Percentiles rank a stretch among this genome's conserved stretches.
Conservation (phyloP, 1,284 basidiomycete species). For the Rugosomyces carneus region DNA sequence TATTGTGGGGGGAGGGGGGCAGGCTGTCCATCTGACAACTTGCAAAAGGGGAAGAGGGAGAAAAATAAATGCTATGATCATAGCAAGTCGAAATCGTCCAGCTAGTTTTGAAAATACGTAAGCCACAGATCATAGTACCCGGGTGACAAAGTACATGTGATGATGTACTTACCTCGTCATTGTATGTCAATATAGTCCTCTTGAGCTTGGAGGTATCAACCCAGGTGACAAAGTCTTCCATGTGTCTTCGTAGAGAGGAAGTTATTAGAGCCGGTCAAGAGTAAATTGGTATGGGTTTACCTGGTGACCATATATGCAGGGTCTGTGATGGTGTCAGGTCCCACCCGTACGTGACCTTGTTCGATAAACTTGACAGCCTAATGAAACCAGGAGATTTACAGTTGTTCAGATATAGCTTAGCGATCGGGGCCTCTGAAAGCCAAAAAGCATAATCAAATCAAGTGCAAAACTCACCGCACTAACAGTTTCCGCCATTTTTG, state of each 20-base stretch:
- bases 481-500: slow-evolving; percentile 95
- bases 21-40: background rate
- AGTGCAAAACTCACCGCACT: slow-evolving; percentile 65
- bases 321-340: slow-evolving; percentile 93
- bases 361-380: slow-evolving; percentile 97
- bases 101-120: slow-evolving; percentile 37
- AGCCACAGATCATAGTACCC: slow-evolving; percentile 7
- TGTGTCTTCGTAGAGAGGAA: slow-evolving; percentile 55
- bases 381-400: background rate
- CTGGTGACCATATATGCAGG: slow-evolving; percentile 95
- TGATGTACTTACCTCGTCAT: slow-evolving; percentile 75
- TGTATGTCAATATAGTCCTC: slow-evolving; percentile 93
- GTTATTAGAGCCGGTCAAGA: background rate
- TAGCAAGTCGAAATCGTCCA: slow-evolving; percentile 87
- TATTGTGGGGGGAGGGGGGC: too few relatives aligned
- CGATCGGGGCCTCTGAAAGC: too few relatives aligned
- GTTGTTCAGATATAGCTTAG: too few relatives aligned
- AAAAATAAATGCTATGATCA: slow-evolving; percentile 28
- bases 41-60: background rate
- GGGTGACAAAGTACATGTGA: background rate
- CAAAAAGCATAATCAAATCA: background rate
- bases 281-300: slow-evolving; percentile 26
- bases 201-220: slow-evolving; percentile 97
- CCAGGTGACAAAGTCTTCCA: slow-evolving; percentile 99
- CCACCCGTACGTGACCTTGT: slow-evolving; percentile 96